Base-by-base conservation (phyloP, 2,329 filamentous ascomycete genomes). In the Talaromyces sp. region DNA sequence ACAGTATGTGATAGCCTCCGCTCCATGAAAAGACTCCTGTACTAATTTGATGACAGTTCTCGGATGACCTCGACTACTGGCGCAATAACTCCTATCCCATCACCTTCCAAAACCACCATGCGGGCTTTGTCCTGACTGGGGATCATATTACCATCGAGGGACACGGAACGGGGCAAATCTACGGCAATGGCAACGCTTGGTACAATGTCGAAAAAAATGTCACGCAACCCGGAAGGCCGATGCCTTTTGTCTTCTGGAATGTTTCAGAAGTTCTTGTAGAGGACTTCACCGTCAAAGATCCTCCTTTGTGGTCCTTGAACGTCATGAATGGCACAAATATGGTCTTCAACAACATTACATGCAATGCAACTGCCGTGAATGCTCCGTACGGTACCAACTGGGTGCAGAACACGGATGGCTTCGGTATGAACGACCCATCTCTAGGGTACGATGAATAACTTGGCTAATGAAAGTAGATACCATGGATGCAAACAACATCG, bases 231-330 rank as follows among this genome's bases (percentile, higher is more conserved):
- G 84, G 84, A 3, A 74, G 85, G 10, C 84, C 84, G 0, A 86
- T 86, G 84, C 83, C 84, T 0, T 86, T 86, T 65, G 83, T 86
- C 3, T 81, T 85, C 61, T 86, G 84, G 84, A 86, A 86, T 68
- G 81, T 84, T 2, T 81, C 79, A n/a, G 79, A 85, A 62, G 83
- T 86, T 2, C 74, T 76, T 3, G 83, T 86, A n/a, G 76, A 79
- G 25, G 81, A 84, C 65, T 86, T 87, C 70, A 79, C 76, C 62
- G 76, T 86, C 67, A 78, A 79, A 45, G 78, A 86, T 63, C 81
- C 84, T 1, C 83, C 79, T 11, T 76, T 86, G 1, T 86, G 84
- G 84, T 74, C 75, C 17, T 72, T 86, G 59, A 86, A 86, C 69
- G 84, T 86, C 66, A 86, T 86, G 82, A 86, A 85, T 63, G 84